Percentiles rank a stretch among this genome's conserved stretches.
Conservation (phyloP, 2,329 filamentous ascomycete species). For the Daldinia sp. region DNA sequence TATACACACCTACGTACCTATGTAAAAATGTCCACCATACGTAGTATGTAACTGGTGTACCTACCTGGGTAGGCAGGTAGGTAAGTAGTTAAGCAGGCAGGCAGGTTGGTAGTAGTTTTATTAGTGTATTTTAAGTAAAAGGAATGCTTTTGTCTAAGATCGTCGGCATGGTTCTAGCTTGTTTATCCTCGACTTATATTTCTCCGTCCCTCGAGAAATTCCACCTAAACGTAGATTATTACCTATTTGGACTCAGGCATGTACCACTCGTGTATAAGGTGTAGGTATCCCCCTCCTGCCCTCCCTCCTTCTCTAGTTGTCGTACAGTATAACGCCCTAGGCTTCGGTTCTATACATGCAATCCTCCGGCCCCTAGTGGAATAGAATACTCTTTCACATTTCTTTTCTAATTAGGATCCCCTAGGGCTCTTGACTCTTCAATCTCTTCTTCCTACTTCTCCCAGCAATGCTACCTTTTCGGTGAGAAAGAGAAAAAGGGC, state of each 20-base stretch:
- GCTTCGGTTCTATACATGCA: background rate
- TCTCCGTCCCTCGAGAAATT: conserved; percentile 10
- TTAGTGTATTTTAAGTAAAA: background rate
- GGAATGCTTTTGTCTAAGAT: conserved; percentile 19
- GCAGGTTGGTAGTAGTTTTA: background rate
- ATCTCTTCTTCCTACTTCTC: background rate
- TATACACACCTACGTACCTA: no score
- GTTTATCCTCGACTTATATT: conserved; percentile 15
- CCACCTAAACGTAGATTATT: background rate
- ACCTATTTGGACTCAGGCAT: background rate
- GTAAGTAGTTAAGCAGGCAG: background rate
- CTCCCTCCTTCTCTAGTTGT: background rate
- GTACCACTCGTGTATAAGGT: conserved; percentile 14
- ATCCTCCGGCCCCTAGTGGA: background rate
- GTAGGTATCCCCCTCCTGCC: background rate
- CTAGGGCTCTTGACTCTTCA: background rate
- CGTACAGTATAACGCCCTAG: background rate
- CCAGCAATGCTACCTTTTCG: conserved; percentile 23
- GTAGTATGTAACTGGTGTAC: background rate
- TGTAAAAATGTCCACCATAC: background rate
- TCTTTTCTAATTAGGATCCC: background rate
- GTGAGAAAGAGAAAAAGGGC: conserved; percentile 20
- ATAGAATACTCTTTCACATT: background rate
- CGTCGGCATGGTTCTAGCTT: conserved; percentile 21
- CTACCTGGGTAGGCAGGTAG: background rate